Evolutionary conservation across 225 moss, liverwort and hornwort genomes (phyloP).

Genomic region (Marchantia paleacea): DNA sequence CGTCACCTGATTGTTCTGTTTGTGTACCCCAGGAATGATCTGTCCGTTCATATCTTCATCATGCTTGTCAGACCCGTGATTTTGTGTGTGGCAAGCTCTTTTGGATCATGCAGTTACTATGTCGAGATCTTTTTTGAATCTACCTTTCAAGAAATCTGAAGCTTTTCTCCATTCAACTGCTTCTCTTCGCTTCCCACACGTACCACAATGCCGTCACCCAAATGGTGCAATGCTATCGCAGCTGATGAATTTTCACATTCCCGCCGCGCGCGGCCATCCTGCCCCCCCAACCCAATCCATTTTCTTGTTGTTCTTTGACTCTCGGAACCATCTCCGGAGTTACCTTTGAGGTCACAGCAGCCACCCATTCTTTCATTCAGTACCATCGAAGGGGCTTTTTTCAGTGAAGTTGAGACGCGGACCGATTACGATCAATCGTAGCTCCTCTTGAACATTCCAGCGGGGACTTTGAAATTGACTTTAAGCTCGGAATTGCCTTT

Average conservation of each 20-base stretch:
- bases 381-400: background rate
- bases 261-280: background rate
- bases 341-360: background rate
- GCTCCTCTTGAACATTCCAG: background rate
- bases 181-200: background rate
- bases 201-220: background rate
- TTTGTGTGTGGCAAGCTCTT: background rate
- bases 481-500: background rate
- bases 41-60: conserved; percentile 20
- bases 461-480: background rate
- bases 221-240: background rate
- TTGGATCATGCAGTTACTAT: background rate
- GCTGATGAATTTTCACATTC: background rate
- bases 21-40: background rate
- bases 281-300: background rate
- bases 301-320: no score
- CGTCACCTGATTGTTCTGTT: background rate
- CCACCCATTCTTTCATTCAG: background rate
- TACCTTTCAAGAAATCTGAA: background rate
- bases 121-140: background rate
- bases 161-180: background rate
- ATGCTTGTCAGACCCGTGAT: background rate
- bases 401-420: background rate
- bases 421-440: background rate
- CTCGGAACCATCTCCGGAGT: background rate